These are phyloP conservation scores for Penicillium salamii DNA, from an alignment of 495 filamentous ascomycete genomes.

Conservation along the genomic window DNA sequence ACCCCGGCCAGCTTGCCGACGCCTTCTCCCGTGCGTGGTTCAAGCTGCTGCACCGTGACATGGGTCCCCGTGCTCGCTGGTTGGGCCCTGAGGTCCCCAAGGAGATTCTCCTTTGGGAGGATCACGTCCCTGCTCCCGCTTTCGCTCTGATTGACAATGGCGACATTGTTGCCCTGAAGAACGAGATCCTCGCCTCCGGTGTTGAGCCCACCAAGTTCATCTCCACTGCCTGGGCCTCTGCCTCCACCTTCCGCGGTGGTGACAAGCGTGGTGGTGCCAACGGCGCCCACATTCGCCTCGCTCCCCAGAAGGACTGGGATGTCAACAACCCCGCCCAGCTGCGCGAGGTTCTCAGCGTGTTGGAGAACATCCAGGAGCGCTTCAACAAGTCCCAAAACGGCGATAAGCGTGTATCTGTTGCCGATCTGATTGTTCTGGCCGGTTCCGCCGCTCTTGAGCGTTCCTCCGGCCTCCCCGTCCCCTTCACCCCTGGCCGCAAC, in stretches of 20 bases:
- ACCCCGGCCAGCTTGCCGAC: slow-evolving; percentile 63
- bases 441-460: slow-evolving; percentile 46
- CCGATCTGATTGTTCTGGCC: slow-evolving; percentile 68
- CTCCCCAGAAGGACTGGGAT: slow-evolving; percentile 64
- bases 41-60: slow-evolving; percentile 73
- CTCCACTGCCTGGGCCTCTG: slow-evolving; percentile 63
- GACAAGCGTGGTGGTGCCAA: slow-evolving; percentile 79
- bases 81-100: slow-evolving; percentile 65
- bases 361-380: slow-evolving; percentile 59
- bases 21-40: slow-evolving; percentile 71
- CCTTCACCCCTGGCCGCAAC: slow-evolving; percentile 46
- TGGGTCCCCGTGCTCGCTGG: slow-evolving; percentile 65
- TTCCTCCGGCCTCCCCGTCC: slow-evolving; percentile 36
- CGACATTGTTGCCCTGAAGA: slow-evolving; percentile 61
- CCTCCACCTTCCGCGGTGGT: slow-evolving; percentile 67
- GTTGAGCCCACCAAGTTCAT: slow-evolving; percentile 55
- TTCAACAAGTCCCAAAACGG: slow-evolving; percentile 52
- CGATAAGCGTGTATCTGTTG: slow-evolving; percentile 67
- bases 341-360: slow-evolving; percentile 50
- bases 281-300: slow-evolving; percentile 69
- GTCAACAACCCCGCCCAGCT: slow-evolving; percentile 64
- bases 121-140: slow-evolving; percentile 55
- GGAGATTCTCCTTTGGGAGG: slow-evolving; percentile 64
- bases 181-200: slow-evolving; percentile 57
- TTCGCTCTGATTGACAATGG: slow-evolving; percentile 54